phyloP scores from a whole-genome alignment of 305 asterid species.

The Fraxinus greggii region DNA sequence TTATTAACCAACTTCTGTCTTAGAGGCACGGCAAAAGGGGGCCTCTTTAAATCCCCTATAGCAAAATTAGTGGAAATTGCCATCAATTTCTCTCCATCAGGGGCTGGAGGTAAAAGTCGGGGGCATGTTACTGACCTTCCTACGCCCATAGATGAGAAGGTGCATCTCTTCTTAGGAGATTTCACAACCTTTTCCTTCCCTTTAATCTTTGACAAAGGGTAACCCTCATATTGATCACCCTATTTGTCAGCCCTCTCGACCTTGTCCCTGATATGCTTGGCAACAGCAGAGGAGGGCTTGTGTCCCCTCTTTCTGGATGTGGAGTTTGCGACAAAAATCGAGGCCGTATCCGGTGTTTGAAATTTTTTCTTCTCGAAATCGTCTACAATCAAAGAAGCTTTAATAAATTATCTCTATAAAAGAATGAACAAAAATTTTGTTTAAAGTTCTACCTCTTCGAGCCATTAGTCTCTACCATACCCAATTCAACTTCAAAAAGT shows the following conservation, averaged over 20 bases:
- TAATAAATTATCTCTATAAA: neutral
- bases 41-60: neutral
- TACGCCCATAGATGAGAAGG: neutral
- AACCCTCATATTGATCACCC: neutral
- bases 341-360: too few species aligned
- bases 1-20: neutral
- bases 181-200: neutral
- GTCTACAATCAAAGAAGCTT: neutral
- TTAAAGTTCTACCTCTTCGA: neutral
- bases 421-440: neutral
- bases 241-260: neutral
- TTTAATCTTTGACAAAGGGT: neutral
- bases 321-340: too few species aligned
- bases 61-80: neutral
- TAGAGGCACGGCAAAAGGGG: neutral
- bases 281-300: too few species aligned
- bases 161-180: neutral
- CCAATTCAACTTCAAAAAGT: too few species aligned
- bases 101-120: neutral
- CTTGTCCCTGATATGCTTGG: neutral
- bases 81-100: neutral
- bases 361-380: neutral
- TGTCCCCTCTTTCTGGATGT: too few species aligned
- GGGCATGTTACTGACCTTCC: neutral
- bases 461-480: neutral